These are phyloP conservation scores for Delonix regia DNA, from an alignment of 306 rosid species.

Conservation along the genomic window DNA sequence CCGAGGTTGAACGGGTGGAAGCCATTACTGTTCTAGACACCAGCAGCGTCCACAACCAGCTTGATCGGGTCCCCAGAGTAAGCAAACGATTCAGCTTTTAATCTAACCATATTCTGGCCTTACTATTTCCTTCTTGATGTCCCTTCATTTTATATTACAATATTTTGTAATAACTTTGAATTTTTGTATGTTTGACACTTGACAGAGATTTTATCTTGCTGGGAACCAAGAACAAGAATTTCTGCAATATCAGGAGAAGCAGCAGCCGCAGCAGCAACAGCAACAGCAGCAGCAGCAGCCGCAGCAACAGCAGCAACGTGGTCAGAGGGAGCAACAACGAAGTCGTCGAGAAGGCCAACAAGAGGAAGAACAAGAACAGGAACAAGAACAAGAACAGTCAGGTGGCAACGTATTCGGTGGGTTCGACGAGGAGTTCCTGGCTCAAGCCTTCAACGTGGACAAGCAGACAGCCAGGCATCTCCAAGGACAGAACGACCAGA, in stretches of 20 bases:
- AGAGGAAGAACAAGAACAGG: not conserved
- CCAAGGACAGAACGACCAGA: slow-evolving; percentile 46
- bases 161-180: no score
- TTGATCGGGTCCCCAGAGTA: slow-evolving; percentile 68
- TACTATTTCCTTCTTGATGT: no score
- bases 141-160: no score
- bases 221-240: slow-evolving; percentile 63
- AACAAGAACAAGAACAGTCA: not conserved
- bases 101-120: no score
- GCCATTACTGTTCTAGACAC: slow-evolving; percentile 50
- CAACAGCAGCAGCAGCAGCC: slow-evolving; percentile 3
- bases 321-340: not conserved
- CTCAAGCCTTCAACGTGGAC: slow-evolving; percentile 51
- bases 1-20: slow-evolving; percentile 26
- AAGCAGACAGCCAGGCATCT: slow-evolving; percentile 38
- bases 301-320: not conserved
- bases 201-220: slow-evolving; percentile 69
- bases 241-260: not conserved
- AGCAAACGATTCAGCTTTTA: not conserved
- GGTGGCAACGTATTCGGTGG: slow-evolving; percentile 53
- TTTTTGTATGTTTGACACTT: no score
- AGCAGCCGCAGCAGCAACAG: not conserved
- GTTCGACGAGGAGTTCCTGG: slow-evolving; percentile 38
- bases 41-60: slow-evolving; percentile 57
- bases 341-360: not conserved